Conservation (phyloP, 1,284 basidiomycete genomes). For the Uromyces viciae-fabae region DNA sequence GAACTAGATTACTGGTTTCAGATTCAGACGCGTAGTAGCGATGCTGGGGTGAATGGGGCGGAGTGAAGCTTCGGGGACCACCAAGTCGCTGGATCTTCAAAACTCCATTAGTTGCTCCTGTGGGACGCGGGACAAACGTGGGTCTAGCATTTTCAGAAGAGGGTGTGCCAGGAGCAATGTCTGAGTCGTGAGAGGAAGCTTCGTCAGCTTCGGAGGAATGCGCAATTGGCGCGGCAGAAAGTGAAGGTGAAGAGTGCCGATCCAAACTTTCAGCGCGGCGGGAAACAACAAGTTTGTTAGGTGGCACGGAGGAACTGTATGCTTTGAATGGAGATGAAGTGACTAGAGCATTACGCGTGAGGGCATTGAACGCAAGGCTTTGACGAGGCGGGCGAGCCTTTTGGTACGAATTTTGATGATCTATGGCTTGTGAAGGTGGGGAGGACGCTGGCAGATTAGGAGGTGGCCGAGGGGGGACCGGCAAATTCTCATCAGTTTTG, state of each 20-base stretch:
- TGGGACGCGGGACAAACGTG: neutral
- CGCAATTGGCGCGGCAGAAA: neutral
- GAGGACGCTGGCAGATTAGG: conserved; percentile 28
- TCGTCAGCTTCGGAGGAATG: conserved; percentile 13
- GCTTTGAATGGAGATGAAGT: conserved; percentile 37
- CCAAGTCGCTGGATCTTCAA: conserved; percentile 40
- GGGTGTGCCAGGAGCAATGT: conserved; percentile 6
- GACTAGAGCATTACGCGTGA: conserved; percentile 39
- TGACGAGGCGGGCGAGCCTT: conserved; percentile 23
- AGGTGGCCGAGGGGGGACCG: conserved; percentile 28
- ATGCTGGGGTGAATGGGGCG: conserved; percentile 16
- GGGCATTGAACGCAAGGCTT: conserved; percentile 23
- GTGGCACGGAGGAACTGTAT: too few species aligned
- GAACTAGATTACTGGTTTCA: neutral
- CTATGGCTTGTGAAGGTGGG: conserved; percentile 21
- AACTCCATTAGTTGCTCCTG: conserved; percentile 12
- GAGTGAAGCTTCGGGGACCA: conserved; percentile 40
- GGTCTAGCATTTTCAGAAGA: neutral
- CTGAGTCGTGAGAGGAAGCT: conserved; percentile 12
- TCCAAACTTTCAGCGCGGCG: neutral
- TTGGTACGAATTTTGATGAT: neutral
- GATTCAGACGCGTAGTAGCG: conserved; percentile 1
- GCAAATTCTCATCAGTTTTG: conserved; percentile 36
- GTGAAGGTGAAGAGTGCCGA: neutral
- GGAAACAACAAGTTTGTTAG: too few species aligned